phyloP scores from a whole-genome alignment of 768 basidiomycete species.

The Calocera cornea region DNA sequence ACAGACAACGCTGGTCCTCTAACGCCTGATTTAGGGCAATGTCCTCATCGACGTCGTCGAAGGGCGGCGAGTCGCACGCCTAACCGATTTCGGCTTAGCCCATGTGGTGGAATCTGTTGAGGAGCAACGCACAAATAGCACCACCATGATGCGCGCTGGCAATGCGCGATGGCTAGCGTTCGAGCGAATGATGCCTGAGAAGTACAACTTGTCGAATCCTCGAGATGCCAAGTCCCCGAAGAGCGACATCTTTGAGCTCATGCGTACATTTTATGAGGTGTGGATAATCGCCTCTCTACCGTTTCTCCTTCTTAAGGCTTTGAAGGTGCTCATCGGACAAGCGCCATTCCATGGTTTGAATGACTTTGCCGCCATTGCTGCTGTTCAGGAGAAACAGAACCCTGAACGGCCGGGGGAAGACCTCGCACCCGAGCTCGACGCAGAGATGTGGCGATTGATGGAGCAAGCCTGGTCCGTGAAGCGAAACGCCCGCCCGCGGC shows the following conservation, averaged over 20 bases:
- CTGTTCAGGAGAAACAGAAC: background rate
- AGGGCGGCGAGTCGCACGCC: background rate
- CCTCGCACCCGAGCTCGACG: background rate
- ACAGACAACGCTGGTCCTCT: background rate
- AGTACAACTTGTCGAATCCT: background rate
- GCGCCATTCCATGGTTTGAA: background rate
- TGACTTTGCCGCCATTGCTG: background rate
- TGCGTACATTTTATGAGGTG: background rate
- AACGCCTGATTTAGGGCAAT: background rate
- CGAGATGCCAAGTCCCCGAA: background rate
- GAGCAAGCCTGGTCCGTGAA: background rate
- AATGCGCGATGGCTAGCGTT: background rate
- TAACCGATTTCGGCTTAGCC: background rate
- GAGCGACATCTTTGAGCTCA: background rate
- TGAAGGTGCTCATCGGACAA: background rate
- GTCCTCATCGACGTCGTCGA: background rate
- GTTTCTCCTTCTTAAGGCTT: background rate
- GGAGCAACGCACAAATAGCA: background rate
- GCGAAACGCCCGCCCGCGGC: background rate
- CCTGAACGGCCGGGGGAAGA: background rate
- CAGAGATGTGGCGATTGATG: background rate
- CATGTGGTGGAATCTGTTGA: background rate
- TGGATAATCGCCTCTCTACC: background rate
- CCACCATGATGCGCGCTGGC: background rate
- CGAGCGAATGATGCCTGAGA: background rate